phyloP scores from a whole-genome alignment of 352 stramenopile genomes.

The Phytophthora gonapodyides region DNA sequence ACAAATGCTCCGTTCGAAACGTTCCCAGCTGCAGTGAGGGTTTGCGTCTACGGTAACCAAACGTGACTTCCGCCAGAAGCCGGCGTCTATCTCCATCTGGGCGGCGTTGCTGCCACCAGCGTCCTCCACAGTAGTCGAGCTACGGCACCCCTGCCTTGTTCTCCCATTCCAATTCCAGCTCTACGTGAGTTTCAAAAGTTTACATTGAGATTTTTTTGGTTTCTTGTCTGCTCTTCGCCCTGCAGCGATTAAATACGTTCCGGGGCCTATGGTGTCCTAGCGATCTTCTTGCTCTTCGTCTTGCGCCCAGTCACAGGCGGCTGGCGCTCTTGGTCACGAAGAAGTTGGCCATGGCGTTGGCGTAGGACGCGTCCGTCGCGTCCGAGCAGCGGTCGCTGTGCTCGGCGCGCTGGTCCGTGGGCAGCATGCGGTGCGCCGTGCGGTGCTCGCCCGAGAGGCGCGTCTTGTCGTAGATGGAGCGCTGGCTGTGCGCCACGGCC shows the following conservation, averaged over 20 bases:
- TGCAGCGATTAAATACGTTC: conserved; percentile 30
- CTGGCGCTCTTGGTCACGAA: conserved; percentile 40
- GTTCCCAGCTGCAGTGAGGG: no score
- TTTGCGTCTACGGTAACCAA: no score
- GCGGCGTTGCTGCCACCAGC: no score
- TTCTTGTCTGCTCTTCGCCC: conserved; percentile 12
- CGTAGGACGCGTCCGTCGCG: conserved; percentile 49
- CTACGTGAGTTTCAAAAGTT: conserved; percentile 8
- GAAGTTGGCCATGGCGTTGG: conserved; percentile 50
- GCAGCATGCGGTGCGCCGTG: conserved; percentile 46
- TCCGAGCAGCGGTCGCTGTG: conserved; percentile 49
- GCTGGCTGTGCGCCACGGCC: conserved; percentile 28
- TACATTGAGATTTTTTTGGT: conserved; percentile 9
- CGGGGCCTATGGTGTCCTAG: conserved; percentile 6
- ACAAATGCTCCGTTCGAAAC: conserved; percentile 1
- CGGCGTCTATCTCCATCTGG: no score
- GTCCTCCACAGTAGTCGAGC: no score
- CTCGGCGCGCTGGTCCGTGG: conserved; percentile 44
- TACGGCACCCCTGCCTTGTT: no score
- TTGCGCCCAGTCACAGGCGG: conserved; percentile 38
- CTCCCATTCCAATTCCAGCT: neutral
- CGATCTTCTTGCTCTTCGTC: neutral
- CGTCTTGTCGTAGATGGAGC: conserved; percentile 61
- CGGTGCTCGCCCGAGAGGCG: conserved; percentile 62
- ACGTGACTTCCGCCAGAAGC: no score